Conservation (phyloP, 345 rosid genomes). For the Linum usitatissimum region DNA sequence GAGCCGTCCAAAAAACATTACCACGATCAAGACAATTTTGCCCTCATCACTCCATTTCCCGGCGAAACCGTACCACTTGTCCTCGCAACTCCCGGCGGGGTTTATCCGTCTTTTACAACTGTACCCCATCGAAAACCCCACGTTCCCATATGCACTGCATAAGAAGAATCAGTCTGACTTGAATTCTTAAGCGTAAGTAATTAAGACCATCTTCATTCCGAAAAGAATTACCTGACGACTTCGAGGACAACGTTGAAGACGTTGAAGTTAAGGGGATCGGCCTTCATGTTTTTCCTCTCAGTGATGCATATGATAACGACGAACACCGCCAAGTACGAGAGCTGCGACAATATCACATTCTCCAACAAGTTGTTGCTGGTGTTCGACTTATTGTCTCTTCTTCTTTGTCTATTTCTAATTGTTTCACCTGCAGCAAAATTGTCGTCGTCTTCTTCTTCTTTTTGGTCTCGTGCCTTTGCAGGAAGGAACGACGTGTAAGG, state of each 20-base stretch:
- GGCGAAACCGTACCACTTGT: neutral
- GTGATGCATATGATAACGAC: slow-evolving; percentile 39
- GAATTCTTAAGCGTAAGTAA: too few relatives aligned
- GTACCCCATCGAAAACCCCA: neutral
- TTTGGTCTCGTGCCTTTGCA: slow-evolving; percentile 13
- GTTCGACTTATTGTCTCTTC: neutral
- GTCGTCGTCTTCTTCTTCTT: neutral
- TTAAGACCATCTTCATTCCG: too few relatives aligned
- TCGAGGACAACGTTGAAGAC: slow-evolving; percentile 45
- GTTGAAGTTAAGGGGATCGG: slow-evolving; percentile 55
- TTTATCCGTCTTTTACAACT: neutral
- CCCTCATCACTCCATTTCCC: slow-evolving; percentile 1
- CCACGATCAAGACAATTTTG: neutral
- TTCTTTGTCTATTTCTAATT: neutral
- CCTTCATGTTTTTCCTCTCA: slow-evolving; percentile 34
- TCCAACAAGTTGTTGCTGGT: slow-evolving; percentile 4
- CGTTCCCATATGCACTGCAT: slow-evolving; percentile 1
- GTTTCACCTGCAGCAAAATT: too few relatives aligned
- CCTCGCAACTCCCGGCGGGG: neutral
- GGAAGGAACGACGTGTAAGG: slow-evolving; percentile 34
- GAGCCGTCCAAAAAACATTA: neutral
- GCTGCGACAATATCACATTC: slow-evolving; percentile 25
- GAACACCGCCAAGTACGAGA: slow-evolving; percentile 35
- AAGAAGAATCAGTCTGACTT: neutral
- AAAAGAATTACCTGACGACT: slow-evolving; percentile 37